Percentiles rank a stretch among this genome's conserved stretches.
These are phyloP conservation scores for Botrytis elliptica DNA, from an alignment of 2,329 filamentous ascomycete species.

Conservation along the genomic window DNA sequence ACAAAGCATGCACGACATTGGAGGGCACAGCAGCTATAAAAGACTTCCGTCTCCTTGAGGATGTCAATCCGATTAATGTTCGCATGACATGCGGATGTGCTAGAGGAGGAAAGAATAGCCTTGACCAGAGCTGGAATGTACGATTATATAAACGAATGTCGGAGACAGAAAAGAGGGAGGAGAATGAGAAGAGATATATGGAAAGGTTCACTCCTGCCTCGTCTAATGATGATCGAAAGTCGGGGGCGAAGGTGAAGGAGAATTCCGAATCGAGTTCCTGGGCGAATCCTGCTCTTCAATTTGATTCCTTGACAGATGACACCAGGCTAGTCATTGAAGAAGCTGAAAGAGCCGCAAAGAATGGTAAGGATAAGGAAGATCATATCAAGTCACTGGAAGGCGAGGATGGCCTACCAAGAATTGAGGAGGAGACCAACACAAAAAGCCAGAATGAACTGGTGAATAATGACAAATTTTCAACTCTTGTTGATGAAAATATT, in stretches of 20 bases:
- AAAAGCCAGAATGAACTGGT: neutral
- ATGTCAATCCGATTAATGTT: neutral
- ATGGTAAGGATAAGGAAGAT: no score
- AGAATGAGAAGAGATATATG: neutral
- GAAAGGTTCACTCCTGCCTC: neutral
- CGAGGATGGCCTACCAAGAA: neutral
- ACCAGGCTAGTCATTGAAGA: neutral
- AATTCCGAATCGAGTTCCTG: neutral
- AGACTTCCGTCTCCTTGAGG: neutral
- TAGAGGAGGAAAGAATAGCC: neutral
- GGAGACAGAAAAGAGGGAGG: fast-evolving
- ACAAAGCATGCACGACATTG: neutral
- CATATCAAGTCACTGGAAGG: neutral
- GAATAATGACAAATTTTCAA: neutral
- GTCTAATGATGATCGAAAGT: neutral
- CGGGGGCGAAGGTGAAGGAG: neutral
- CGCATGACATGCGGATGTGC: neutral
- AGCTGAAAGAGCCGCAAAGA: neutral
- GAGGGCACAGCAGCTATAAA: neutral
- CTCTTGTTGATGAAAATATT: neutral
- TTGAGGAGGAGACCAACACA: neutral
- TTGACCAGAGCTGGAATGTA: neutral
- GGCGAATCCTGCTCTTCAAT: neutral
- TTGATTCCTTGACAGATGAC: neutral
- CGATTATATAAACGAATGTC: neutral